Evolutionary conservation across 345 rosid species (phyloP).

Genomic region (Carallia brachiata): DNA sequence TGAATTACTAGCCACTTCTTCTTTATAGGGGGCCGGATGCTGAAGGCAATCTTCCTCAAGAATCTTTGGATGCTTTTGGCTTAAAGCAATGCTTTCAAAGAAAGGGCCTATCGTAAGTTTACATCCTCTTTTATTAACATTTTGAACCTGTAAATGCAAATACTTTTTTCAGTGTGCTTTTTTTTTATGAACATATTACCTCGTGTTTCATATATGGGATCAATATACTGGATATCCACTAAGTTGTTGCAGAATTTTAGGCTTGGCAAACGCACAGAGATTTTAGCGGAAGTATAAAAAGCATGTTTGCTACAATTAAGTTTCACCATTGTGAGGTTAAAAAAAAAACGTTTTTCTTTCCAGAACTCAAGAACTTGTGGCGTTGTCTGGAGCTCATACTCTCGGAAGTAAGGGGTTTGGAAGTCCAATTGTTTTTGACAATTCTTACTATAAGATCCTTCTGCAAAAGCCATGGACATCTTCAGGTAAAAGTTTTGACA

Average conservation of each 20-base stretch:
- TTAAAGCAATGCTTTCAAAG: constrained; percentile 70
- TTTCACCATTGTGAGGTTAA: neutral
- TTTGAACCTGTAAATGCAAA: neutral
- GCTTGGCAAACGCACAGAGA: neutral
- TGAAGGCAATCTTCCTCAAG: constrained; percentile 81
- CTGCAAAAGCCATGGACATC: constrained; percentile 81
- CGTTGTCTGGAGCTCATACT: constrained; percentile 89
- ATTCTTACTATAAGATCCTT: constrained; percentile 81
- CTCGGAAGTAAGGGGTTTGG: constrained; percentile 90
- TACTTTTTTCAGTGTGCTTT: neutral
- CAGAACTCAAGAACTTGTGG: constrained; percentile 82
- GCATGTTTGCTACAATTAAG: neutral
- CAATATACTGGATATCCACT: too few relatives aligned
- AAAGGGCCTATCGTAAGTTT: constrained; percentile 91
- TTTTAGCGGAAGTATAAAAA: too few relatives aligned
- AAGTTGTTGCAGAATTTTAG: too few relatives aligned
- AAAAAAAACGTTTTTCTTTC: neutral
- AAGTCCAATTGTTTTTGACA: constrained; percentile 66
- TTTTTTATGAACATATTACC: neutral
- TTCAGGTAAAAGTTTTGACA: constrained; percentile 43
- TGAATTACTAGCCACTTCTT: constrained; percentile 1
- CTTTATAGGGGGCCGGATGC: constrained; percentile 69
- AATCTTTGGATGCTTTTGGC: constrained; percentile 60
- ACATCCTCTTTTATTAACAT: neutral
- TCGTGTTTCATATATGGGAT: too few relatives aligned